Percentiles rank a stretch among this genome's conserved stretches.
Evolutionary conservation across 495 filamentous ascomycete species (phyloP).

Genomic region (Podospora pseudocomata): DNA sequence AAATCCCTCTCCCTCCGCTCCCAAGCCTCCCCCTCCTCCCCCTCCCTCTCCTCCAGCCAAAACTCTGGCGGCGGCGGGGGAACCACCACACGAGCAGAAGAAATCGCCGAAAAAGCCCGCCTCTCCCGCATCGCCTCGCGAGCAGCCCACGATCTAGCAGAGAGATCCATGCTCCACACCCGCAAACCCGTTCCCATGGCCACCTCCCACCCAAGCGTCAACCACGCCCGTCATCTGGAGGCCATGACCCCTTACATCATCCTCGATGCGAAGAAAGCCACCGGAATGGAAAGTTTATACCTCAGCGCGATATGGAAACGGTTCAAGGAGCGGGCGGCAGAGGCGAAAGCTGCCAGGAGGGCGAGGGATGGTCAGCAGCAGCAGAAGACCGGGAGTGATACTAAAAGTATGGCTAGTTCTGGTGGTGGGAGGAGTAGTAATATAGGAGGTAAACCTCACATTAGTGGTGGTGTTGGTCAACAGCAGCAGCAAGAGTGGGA

Average conservation of each 20-base stretch:
- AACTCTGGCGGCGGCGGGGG: background rate
- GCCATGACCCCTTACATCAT: conserved; percentile 49
- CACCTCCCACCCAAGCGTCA: conserved; percentile 48
- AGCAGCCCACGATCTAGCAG: conserved; percentile 43
- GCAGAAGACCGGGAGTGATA: background rate
- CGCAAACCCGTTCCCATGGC: conserved; percentile 40
- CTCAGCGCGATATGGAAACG: conserved; percentile 65
- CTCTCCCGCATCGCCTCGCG: conserved; percentile 49
- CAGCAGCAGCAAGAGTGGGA: conserved; percentile 28
- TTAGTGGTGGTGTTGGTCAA: background rate
- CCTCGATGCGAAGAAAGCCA: conserved; percentile 53
- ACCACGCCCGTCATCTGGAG: conserved; percentile 45
- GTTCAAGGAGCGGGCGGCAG: conserved; percentile 36
- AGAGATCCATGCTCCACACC: conserved; percentile 46
- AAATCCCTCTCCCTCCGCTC: conserved; percentile 15
- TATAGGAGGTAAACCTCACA: background rate
- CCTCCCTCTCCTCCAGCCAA: background rate
- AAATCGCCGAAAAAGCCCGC: conserved; percentile 49
- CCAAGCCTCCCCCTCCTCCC: conserved; percentile 3
- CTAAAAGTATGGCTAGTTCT: background rate
- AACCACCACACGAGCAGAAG: conserved; percentile 35
- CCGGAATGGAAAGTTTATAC: conserved; percentile 65
- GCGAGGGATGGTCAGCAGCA: background rate
- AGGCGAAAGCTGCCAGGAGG: conserved; percentile 23
- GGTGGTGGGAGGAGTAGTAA: background rate